Evolutionary conservation across 371 early-diverging fungal species (phyloP), one percentile per base, ranked within the genome.

Genomic region (Rhizopus microsporus): DNA sequence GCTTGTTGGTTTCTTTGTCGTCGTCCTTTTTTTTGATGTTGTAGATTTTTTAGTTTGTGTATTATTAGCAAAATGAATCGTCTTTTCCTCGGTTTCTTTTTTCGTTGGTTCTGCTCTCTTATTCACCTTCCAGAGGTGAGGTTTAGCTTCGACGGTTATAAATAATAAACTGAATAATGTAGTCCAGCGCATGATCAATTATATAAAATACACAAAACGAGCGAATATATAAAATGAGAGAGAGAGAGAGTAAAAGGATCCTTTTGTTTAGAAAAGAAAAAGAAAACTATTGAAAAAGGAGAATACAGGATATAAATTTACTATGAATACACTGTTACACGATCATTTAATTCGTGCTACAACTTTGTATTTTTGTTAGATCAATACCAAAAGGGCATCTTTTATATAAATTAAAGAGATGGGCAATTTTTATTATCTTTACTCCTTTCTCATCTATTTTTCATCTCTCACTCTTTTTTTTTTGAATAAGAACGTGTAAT

Each of bases 331-430:
- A 46, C 29, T 12, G 46, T 46, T 46, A 46, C 46, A 46, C 42
- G n/a, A 46, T 29, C 30, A 46, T 46, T 46, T 46, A 46, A 46
- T 46, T 46, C 46, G 46, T 46, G 29, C 46, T 23, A 46, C 46
- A 52, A 4, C 34, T 23, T 23, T 23, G 23, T 23, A 23, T 23
- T 23, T 23, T 23, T 23, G 23, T 23, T 23, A 23, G 23, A 23
- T 23, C 23, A 23, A 23, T 23, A 23, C 23, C 47, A 44, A 8
- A 44, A 17, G 45, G 45, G 12, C 45, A 6, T 29, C 45, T 16
- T 44, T 44, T 44, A 44, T 5, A 44, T 16, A 23, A 23, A 23
- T 23, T 23, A 23, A n/a, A n/a, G 23, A 23, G 23, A 23, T 23
- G 23, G 23, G 23, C 23, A 23, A 23, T 23, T 23, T 23, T 23